Base-by-base conservation (phyloP, 768 basidiomycete genomes). In the Kwoniella europaea region DNA sequence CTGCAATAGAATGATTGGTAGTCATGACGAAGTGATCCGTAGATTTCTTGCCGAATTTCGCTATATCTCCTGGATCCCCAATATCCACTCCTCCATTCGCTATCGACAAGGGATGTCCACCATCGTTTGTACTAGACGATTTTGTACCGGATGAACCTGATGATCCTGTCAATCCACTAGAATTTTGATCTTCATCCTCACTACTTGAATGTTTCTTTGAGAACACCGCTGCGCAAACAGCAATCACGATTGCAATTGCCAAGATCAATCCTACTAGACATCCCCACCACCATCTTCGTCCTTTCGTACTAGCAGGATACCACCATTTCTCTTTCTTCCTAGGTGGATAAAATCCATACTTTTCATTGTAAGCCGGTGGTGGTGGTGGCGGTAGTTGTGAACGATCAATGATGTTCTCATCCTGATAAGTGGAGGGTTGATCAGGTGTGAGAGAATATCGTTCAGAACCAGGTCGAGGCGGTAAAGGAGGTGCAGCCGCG, bases 21-120 rank as follows among this genome's bases (percentile, higher is more conserved):
- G 61, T 69, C 71, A 75, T 66, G 44, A 72, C 71, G 54, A 74
- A 75, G 57, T 75, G 74, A 44, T 75, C 71, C 41, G 74, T 72
- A 13, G 74, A 75, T 42, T 68, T 57, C 27, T 69, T 66, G 10
- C 74, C 74, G 20, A 75, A 72, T 16, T 15, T 16, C 20, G 74
- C 68, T 16, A 72, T 72, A 42, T 64, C 62, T 44, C 73, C 73
- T 10, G 67, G 67, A 65, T 60, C 42, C 43, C 73, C 73, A 20
- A 74, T 67, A n/a, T 63, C 54, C 3, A 69, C 66, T 10, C 73
- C 73, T 24, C 73, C 73, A 42, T 71, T 57, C 4, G 66, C 42
- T 16, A 60, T 53, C 5, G 69, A 42, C 10, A 74, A 44, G 10
- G 73, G 73, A 63, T 74, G 65, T 9, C 73, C 73, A 20, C 68